Evolutionary conservation across 805 yeast species (phyloP).

Genomic region (Spathaspora sp.): DNA sequence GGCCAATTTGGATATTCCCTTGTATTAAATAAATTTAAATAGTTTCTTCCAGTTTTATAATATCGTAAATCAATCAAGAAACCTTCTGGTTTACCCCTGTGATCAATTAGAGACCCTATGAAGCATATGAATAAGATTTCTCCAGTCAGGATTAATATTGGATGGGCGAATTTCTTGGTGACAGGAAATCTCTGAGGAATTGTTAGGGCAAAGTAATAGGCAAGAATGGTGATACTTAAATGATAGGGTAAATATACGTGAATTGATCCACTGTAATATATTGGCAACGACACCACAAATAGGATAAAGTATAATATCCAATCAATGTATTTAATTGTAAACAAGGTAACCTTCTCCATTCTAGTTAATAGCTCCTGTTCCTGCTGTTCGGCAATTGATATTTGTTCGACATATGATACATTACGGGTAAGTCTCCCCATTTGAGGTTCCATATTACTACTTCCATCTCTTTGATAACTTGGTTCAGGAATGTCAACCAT

Average conservation of each 20-base stretch:
- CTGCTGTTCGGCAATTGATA: neutral
- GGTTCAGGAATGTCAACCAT: slow-evolving; percentile 1
- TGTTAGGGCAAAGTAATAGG: slow-evolving; percentile 49
- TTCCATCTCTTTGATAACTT: neutral
- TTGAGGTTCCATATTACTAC: neutral
- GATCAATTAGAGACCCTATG: slow-evolving; percentile 53
- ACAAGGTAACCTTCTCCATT: slow-evolving; percentile 27
- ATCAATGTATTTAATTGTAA: slow-evolving; percentile 47
- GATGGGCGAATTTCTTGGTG: slow-evolving; percentile 57
- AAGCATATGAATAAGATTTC: slow-evolving; percentile 61
- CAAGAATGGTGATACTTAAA: slow-evolving; percentile 53
- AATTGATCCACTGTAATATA: slow-evolving; percentile 45
- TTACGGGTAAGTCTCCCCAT: neutral
- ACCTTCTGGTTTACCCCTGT: slow-evolving; percentile 32
- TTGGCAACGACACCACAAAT: slow-evolving; percentile 54
- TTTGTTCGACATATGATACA: neutral
- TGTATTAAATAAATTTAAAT: slow-evolving; percentile 53
- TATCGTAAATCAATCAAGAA: slow-evolving; percentile 49
- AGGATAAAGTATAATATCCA: slow-evolving; percentile 47
- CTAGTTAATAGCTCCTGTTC: neutral
- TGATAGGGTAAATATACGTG: slow-evolving; percentile 62
- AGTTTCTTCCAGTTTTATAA: slow-evolving; percentile 69
- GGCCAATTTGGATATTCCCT: slow-evolving; percentile 46
- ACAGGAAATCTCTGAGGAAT: slow-evolving; percentile 43
- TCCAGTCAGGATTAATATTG: slow-evolving; percentile 65